Conservation (phyloP, 495 filamentous ascomycete genomes). For the Penicillium longicatenatum region DNA sequence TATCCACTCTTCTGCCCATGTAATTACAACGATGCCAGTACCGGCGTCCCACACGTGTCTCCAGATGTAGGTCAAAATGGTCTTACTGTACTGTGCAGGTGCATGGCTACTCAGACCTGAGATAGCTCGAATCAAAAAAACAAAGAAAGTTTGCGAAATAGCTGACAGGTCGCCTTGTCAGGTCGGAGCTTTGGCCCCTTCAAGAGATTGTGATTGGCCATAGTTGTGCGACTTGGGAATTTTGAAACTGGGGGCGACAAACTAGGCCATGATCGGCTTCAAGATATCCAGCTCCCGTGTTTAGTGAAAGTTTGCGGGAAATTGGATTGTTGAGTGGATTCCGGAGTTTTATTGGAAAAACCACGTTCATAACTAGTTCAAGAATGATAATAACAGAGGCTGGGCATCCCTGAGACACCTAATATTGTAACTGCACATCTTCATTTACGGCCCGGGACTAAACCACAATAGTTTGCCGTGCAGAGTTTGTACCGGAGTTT, state of each 20-base stretch:
- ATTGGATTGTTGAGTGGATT: background rate
- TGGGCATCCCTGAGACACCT: background rate
- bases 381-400: background rate
- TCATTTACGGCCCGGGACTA: slow-evolving; percentile 21
- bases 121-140: background rate
- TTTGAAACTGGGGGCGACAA: slow-evolving; percentile 12
- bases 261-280: slow-evolving; percentile 10
- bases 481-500: background rate
- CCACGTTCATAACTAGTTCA: background rate
- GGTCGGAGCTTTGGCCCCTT: slow-evolving; percentile 8
- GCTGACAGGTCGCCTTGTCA: background rate
- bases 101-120: background rate
- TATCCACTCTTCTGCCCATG: background rate
- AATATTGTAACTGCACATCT: slow-evolving; percentile 17
- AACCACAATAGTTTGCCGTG: background rate
- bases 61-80: background rate
- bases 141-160: background rate
- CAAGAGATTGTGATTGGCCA: slow-evolving; percentile 4
- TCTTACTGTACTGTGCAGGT: background rate
- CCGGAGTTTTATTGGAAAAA: slow-evolving; percentile 3
- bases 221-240: slow-evolving; percentile 4
- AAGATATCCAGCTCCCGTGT: slow-evolving; percentile 4
- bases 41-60: background rate
- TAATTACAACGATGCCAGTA: background rate
- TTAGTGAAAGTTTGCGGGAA: slow-evolving; percentile 2